A percentile compares a stretch with the other conserved stretches of the same genome.
phyloP scores from a whole-genome alignment of 257 asterid species.

The Jacaranda copaia region DNA sequence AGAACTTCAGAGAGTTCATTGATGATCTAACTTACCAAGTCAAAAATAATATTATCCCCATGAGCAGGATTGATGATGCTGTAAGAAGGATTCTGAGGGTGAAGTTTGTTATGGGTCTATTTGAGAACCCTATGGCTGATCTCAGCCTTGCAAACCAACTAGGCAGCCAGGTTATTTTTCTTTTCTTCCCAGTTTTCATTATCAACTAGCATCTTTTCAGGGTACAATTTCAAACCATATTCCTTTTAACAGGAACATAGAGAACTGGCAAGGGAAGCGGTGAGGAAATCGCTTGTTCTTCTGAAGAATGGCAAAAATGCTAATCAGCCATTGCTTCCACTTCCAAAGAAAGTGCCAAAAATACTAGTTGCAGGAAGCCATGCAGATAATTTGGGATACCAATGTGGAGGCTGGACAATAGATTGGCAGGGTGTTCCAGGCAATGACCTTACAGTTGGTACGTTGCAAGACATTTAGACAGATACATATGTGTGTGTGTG shows the following conservation, averaged over 20 bases:
- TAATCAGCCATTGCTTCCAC: conserved; percentile 72
- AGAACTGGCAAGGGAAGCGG: conserved; percentile 94
- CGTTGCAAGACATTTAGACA: background rate
- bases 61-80: conserved; percentile 73
- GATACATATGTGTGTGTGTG: background rate
- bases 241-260: conserved; percentile 69
- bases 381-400: conserved; percentile 86
- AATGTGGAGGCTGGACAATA: conserved; percentile 97
- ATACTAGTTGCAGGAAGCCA: conserved; percentile 84
- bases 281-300: conserved; percentile 83
- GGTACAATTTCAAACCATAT: background rate
- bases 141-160: conserved; percentile 55
- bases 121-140: conserved; percentile 69
- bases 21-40: conserved; percentile 51
- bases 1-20: conserved; percentile 53
- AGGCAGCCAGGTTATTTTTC: conserved; percentile 52
- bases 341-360: conserved; percentile 68
- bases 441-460: conserved; percentile 78
- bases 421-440: conserved; percentile 84
- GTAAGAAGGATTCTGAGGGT: conserved; percentile 64
- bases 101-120: conserved; percentile 61
- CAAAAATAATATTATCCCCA: conserved; percentile 50
- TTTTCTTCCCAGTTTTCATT: background rate
- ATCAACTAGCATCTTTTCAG: no score
- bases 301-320: conserved; percentile 67